Evolutionary conservation across 140 eudicot genomes (phyloP), one percentile per base, ranked within the genome.

Genomic region (Oenanthe javanica): DNA sequence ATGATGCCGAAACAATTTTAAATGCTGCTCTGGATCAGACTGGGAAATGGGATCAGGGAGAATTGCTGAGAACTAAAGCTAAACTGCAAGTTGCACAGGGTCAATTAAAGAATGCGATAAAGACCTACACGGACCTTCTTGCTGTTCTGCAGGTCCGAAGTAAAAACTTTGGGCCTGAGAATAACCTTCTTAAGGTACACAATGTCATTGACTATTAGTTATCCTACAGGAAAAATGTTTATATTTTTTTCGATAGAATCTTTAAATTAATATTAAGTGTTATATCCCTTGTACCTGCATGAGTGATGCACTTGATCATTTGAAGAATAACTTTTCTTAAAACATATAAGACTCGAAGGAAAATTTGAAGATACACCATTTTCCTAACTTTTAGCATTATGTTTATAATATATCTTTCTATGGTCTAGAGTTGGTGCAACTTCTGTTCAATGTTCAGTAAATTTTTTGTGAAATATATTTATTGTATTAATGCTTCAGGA

Each of bases 31-130:
- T 94, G 13, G 97, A 92, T 45, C 93, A 94, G 88, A 89, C 93
- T 0, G 98, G 94, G 63, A 83, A 87, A 76, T 94, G 97, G 97
- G 96, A 90, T 84, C 95, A 83, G 47, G 95, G 93, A 77, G 92
- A 83, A 57, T 79, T 94, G 83, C 81, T 94, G 80, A 85, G 93
- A 75, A 90, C 87, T 4, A 94, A 94, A 86, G 99, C 93, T 6
- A 94, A 90, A 81, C 81, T 94, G 52, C 97, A 90, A 88, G 46
- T 92, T 81, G 97, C 91, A 40, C 92, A 90, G 77, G 93, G 93
- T 79, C 87, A 85, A 52, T 75, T 94, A 64, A 89, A 90, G 85
- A 89, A 87, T 66, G 93, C 95, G 3, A 75, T 90, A 14, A 87
- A 87, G 77, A 94, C 97, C 5, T 94, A 89, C 76, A 84, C 89